Base-by-base conservation (phyloP, 2,329 filamentous ascomycete genomes). In the Thielaviopsis ethacetica region DNA sequence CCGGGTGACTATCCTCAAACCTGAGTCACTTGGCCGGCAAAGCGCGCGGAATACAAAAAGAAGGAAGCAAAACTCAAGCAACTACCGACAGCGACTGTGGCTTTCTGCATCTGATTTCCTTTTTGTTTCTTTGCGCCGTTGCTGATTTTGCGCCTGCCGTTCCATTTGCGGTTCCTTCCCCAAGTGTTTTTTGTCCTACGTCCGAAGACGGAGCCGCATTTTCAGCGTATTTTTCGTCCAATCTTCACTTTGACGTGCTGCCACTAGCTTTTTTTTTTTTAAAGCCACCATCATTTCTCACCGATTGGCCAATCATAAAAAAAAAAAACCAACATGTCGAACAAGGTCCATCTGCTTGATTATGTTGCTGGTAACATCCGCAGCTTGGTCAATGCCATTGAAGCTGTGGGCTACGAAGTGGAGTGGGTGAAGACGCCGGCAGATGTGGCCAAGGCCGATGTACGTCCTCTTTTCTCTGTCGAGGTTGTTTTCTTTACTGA, bases 281-380 rank as follows among this genome's bases (percentile, higher is more conserved):
- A n/a, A n/a, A 34, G 30, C 30, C 2, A 12, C 30, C 10, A 34
- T n/a, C 30, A 12, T 34, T n/a, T n/a, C n/a, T 34, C 10, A 12
- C 10, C 5, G 4, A 34, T 34, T 34, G 30, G 30, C 30, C 30
- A 34, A 10, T 9, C 10, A 34, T n/a, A n/a, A n/a, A n/a, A n/a
- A n/a, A n/a, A n/a, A 9, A 34, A 34, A 34, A 34, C 10, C 30
- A 34, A 10, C 67, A 77, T 66, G 56, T 90, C 90, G 85, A 82
- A 86, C 63, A 88, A 80, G 54, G 86, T 91, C 63, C 81, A 91
- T 72, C 73, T 93, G 59, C 72, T 86, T 66, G 78, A 97, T 75
- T 97, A 96, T 70, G 91, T 96, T 64, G 91, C 93, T 62, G 93
- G 93, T 68, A 98, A 98, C 71, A 84, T 98, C 66, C 86, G 91